Conservation (phyloP, 1,284 basidiomycete species). For the Cutaneotrichosporon sp. region DNA sequence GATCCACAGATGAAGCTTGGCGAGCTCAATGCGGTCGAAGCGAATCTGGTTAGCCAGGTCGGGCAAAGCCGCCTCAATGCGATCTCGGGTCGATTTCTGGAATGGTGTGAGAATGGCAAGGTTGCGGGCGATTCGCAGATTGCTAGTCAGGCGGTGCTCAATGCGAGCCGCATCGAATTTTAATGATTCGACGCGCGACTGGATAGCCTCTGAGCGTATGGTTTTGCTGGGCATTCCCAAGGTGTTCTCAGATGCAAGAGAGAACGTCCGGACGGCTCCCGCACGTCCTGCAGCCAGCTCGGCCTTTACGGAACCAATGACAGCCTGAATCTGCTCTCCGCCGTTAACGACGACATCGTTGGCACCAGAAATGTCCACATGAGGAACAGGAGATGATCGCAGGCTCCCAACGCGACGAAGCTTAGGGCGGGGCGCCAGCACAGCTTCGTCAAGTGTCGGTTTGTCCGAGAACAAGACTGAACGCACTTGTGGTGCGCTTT, state of each 20-base stretch:
- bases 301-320: slow-evolving; percentile 78
- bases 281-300: slow-evolving; percentile 57
- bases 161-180: slow-evolving; percentile 57
- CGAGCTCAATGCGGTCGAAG: slow-evolving; percentile 64
- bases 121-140: slow-evolving; percentile 71
- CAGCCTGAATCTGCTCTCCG: slow-evolving; percentile 57
- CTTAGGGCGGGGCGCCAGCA: neutral
- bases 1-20: slow-evolving; percentile 67
- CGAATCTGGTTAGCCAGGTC: slow-evolving; percentile 63
- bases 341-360: slow-evolving; percentile 35
- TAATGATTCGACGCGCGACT: slow-evolving; percentile 15
- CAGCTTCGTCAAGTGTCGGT: neutral
- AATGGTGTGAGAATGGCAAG: slow-evolving; percentile 83
- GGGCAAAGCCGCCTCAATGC: slow-evolving; percentile 61
- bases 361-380: slow-evolving; percentile 34
- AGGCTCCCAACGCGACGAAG: slow-evolving; percentile 17
- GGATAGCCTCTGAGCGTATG: slow-evolving; percentile 24
- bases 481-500: neutral
- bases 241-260: neutral
- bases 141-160: slow-evolving; percentile 63
- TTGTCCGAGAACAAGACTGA: slow-evolving; percentile 5
- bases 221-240: slow-evolving; percentile 16
- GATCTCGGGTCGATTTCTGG: slow-evolving; percentile 71
- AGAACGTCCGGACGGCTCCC: slow-evolving; percentile 22
- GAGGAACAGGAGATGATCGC: slow-evolving; percentile 9